These are phyloP conservation scores for Saccharomycopsis fermentans DNA, from an alignment of 805 yeast genomes.

Conservation along the genomic window DNA sequence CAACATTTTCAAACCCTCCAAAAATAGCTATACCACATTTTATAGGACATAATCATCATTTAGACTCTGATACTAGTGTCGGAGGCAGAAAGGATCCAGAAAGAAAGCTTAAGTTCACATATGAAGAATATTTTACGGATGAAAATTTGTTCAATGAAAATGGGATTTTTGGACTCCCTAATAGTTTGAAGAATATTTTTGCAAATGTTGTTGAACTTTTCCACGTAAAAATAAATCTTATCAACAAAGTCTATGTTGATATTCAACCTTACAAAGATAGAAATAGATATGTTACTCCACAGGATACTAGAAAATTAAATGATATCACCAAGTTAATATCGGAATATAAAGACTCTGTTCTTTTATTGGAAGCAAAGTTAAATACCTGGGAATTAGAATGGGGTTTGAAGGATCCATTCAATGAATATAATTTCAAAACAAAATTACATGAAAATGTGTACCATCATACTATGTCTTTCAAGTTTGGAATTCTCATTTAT, in stretches of 20 bases:
- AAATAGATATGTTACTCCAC: not conserved
- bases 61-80: slow-evolving; percentile 26
- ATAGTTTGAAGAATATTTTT: not conserved
- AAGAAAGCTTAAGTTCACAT: not conserved
- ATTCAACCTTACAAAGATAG: not conserved
- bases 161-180: not conserved
- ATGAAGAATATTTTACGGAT: not conserved
- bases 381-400: slow-evolving; percentile 68
- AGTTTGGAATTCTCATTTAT: slow-evolving; percentile 61
- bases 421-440: slow-evolving; percentile 18
- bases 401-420: slow-evolving; percentile 35
- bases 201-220: not conserved
- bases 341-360: slow-evolving; percentile 16
- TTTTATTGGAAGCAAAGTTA: slow-evolving; percentile 37
- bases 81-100: not conserved
- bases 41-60: not conserved
- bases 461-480: slow-evolving; percentile 74
- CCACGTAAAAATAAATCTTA: not conserved
- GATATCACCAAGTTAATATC: not conserved
- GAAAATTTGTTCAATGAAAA: not conserved
- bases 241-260: not conserved
- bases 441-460: slow-evolving; percentile 54
- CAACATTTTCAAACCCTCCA: not conserved
- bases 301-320: not conserved
- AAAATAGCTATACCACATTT: not conserved